These are phyloP conservation scores for Anthoceros angustus DNA, from an alignment of 225 moss, liverwort and hornwort genomes.

Conservation along the genomic window DNA sequence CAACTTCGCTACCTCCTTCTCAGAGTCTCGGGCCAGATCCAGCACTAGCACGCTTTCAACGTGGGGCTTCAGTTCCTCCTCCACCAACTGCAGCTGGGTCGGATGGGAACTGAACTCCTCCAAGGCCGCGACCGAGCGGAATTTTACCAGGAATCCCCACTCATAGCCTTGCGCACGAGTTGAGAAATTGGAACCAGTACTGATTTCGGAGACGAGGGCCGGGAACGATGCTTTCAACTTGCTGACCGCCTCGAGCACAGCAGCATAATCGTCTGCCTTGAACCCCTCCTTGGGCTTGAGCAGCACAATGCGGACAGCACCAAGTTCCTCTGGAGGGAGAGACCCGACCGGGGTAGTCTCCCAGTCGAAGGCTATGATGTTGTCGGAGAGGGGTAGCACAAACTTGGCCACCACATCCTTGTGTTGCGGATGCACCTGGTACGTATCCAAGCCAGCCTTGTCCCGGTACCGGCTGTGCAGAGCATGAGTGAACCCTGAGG, in stretches of 20 bases:
- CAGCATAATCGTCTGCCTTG: conserved; percentile 16
- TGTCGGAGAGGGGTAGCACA: conserved; percentile 17
- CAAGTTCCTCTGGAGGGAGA: conserved; percentile 18
- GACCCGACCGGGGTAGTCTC: conserved; percentile 32
- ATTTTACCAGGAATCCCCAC: conserved; percentile 41
- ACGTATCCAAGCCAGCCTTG: conserved; percentile 28
- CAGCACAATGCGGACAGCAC: conserved; percentile 44
- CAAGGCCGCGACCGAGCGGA: conserved; percentile 27
- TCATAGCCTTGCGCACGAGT: conserved; percentile 33
- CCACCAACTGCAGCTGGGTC: conserved; percentile 33
- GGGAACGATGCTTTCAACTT: conserved; percentile 11
- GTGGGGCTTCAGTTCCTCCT: conserved; percentile 29
- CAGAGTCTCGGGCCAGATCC: conserved; percentile 13
- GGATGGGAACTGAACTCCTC: conserved; percentile 24
- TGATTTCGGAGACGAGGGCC: conserved; percentile 40
- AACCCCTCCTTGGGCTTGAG: conserved; percentile 34
- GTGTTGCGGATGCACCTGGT: conserved; percentile 21
- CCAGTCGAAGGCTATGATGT: conserved; percentile 36
- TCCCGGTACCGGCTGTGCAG: conserved; percentile 41
- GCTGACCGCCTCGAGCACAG: conserved; percentile 27
- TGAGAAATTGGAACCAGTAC: conserved; percentile 27
- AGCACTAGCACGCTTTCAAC: conserved; percentile 25
- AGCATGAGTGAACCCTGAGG: conserved; percentile 42
- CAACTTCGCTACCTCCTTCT: neutral
- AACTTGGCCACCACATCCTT: conserved; percentile 20